A percentile compares a stretch with the other conserved stretches of the same genome.
Conservation (phyloP, 2,329 filamentous ascomycete species). For the Neonectria sp. region DNA sequence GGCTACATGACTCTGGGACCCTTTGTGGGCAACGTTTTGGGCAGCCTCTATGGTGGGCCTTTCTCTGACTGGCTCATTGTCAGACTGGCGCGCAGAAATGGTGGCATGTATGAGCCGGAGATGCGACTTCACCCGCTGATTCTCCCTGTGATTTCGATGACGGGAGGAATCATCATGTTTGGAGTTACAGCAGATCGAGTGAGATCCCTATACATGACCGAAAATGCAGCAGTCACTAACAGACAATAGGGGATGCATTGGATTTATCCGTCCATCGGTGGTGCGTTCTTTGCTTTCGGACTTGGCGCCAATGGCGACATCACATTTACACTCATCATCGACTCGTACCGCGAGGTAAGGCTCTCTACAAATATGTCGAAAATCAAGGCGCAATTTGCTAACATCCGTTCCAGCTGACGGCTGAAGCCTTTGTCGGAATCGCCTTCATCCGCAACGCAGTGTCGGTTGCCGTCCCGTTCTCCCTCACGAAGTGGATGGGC, state of each 20-base stretch:
- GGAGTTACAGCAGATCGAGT: slow-evolving; percentile 54
- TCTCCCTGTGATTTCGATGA: slow-evolving; percentile 51
- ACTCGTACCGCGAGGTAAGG: slow-evolving; percentile 50
- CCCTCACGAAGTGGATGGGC: slow-evolving; percentile 50
- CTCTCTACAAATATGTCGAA: fast-evolving
- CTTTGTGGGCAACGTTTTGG: slow-evolving; percentile 57
- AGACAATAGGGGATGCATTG: slow-evolving; percentile 57
- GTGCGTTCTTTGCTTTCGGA: slow-evolving; percentile 56
- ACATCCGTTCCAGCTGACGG: slow-evolving; percentile 30
- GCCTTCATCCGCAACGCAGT: slow-evolving; percentile 52
- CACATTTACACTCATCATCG: slow-evolving; percentile 53
- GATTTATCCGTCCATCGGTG: slow-evolving; percentile 56
- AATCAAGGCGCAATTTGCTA: background rate
- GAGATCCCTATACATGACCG: slow-evolving; percentile 15
- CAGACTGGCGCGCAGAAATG: slow-evolving; percentile 55
- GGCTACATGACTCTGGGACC: slow-evolving; percentile 50
- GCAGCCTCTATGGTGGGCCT: slow-evolving; percentile 56
- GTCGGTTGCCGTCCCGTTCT: slow-evolving; percentile 49
- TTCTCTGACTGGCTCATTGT: slow-evolving; percentile 57
- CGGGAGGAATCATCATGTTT: slow-evolving; percentile 58
- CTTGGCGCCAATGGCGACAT: slow-evolving; percentile 57
- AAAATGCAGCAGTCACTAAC: background rate
- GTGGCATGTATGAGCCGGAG: slow-evolving; percentile 61
- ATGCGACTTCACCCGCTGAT: slow-evolving; percentile 56
- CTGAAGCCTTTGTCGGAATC: slow-evolving; percentile 50